These are phyloP conservation scores for Hyparrhenia diplandra DNA, from an alignment of 176 grass and related monocot genomes.

Conservation along the genomic window DNA sequence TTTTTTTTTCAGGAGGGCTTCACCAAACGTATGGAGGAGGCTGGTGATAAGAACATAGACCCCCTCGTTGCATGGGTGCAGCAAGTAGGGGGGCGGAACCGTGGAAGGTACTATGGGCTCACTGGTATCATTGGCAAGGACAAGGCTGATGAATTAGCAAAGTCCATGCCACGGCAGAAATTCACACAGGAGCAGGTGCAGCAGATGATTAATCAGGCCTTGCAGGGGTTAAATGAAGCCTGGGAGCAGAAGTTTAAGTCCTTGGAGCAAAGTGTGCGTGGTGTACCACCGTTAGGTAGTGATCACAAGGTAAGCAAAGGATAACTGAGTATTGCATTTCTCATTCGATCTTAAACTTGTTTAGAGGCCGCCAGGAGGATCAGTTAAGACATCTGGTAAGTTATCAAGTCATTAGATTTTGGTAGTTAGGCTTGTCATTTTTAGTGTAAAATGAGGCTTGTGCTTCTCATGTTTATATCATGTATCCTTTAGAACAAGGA, in stretches of 20 bases:
- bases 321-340: background rate
- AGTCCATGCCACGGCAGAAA: conserved; percentile 23
- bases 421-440: too few relatives aligned
- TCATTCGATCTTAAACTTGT: background rate
- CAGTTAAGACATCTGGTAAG: too few relatives aligned
- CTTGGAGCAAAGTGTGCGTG: conserved; percentile 20
- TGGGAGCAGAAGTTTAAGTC: conserved; percentile 44
- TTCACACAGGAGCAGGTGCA: conserved; percentile 33
- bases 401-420: too few relatives aligned
- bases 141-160: conserved; percentile 21
- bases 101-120: conserved; percentile 40
- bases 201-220: conserved; percentile 32
- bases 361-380: too few relatives aligned
- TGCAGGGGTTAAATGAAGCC: conserved; percentile 32
- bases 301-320: conserved; percentile 12
- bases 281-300: background rate
- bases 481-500: too few relatives aligned
- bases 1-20: conserved; percentile 42
- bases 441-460: too few relatives aligned
- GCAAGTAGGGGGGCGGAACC: conserved; percentile 18
- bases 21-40: conserved; percentile 32
- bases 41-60: conserved; percentile 16
- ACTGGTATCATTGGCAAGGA: conserved; percentile 29
- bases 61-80: conserved; percentile 26
- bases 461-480: too few relatives aligned